These are phyloP conservation scores for Paraphysoderma sedebokerense DNA, from an alignment of 371 early-diverging fungal species.

Conservation along the genomic window DNA sequence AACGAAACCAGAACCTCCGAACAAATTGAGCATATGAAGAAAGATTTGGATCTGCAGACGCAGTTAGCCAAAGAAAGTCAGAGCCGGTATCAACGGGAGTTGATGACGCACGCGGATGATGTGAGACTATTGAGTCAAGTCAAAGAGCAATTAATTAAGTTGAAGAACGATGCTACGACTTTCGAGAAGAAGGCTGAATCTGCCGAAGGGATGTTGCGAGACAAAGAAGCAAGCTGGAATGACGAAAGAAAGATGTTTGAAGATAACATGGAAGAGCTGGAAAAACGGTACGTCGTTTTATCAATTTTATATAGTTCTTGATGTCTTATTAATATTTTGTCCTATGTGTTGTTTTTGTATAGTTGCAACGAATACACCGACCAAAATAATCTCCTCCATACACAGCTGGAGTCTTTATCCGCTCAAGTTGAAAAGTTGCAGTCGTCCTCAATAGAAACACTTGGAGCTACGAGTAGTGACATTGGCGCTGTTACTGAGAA, in stretches of 20 bases:
- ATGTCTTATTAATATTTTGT: too few species aligned
- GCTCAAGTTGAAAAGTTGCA: constrained; percentile 18
- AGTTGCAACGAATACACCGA: constrained; percentile 30
- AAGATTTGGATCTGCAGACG: constrained; percentile 18
- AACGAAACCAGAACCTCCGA: neutral
- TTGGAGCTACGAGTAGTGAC: constrained; percentile 2
- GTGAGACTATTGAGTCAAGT: constrained; percentile 16
- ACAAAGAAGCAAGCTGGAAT: constrained; percentile 14
- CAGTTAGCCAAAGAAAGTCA: constrained; percentile 17
- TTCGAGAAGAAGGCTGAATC: neutral
- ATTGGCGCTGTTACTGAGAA: neutral
- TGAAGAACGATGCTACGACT: constrained; percentile 6
- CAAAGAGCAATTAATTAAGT: constrained; percentile 8
- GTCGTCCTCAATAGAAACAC: constrained; percentile 2
- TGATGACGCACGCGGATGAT: constrained; percentile 30
- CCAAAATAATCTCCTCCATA: constrained; percentile 45
- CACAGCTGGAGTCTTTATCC: constrained; percentile 44
- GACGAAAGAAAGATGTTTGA: constrained; percentile 14
- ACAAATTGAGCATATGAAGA: constrained; percentile 5
- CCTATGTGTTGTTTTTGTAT: constrained; percentile 19
- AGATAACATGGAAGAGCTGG: constrained; percentile 22
- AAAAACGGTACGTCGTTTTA: too few species aligned
- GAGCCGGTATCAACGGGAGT: constrained; percentile 32
- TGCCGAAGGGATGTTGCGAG: neutral
- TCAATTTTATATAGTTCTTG: too few species aligned